These are phyloP conservation scores for Solanum appendiculatum DNA, from an alignment of 257 asterid species.

Conservation along the genomic window DNA sequence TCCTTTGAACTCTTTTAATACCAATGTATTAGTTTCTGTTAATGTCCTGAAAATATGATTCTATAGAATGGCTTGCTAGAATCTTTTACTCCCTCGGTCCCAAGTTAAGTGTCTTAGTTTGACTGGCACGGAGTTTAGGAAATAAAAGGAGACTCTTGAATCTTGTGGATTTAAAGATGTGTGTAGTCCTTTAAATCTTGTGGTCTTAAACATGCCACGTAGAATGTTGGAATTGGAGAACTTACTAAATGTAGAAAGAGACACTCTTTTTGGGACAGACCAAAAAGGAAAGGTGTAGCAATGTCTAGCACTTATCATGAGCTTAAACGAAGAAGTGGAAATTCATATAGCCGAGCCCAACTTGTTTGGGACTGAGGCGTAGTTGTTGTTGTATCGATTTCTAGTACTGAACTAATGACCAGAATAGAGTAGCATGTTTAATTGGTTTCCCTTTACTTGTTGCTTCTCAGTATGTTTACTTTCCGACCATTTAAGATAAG, in stretches of 20 bases:
- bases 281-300: neutral
- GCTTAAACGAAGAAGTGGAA: neutral
- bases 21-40: neutral
- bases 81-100: neutral
- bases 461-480: neutral
- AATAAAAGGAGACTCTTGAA: neutral
- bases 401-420: neutral
- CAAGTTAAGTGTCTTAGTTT: neutral
- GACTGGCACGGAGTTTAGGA: neutral
- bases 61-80: neutral
- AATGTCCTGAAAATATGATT: neutral
- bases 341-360: neutral
- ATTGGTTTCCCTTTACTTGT: neutral
- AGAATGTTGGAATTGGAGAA: neutral
- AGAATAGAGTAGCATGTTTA: neutral
- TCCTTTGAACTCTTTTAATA: neutral
- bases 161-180: neutral
- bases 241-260: neutral
- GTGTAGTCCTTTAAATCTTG: neutral
- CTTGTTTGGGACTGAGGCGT: neutral
- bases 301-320: neutral
- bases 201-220: neutral
- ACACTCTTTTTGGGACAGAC: neutral
- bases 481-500: neutral
- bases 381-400: neutral